Conservation (phyloP, 73 alveolate genomes). For the Blepharisma japonicum region DNA sequence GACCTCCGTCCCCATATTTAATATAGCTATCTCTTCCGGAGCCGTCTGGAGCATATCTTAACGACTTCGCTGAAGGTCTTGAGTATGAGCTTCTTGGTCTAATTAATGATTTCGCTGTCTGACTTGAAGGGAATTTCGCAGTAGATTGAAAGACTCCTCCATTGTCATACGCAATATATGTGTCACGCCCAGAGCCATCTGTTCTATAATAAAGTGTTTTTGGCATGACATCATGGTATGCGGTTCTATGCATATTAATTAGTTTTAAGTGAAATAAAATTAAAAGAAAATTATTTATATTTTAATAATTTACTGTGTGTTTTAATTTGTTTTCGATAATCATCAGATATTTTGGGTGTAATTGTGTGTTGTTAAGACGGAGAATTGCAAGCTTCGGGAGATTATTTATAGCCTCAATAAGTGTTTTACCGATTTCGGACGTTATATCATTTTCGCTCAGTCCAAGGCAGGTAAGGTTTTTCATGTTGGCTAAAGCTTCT, state of each 20-base stretch:
- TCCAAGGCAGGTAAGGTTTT: too few relatives aligned
- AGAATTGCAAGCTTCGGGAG: too few relatives aligned
- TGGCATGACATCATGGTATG: conserved; percentile 26
- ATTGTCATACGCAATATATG: conserved; percentile 48
- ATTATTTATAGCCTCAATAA: too few relatives aligned
- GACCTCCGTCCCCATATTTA: conserved; percentile 47
- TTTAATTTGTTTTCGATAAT: too few relatives aligned
- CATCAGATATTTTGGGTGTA: too few relatives aligned
- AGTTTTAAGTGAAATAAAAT: too few relatives aligned
- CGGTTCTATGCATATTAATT: conserved; percentile 6
- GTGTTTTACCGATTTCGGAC: too few relatives aligned
- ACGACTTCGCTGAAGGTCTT: conserved; percentile 34
- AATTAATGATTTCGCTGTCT: neutral
- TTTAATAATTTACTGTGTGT: too few relatives aligned
- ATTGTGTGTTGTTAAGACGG: too few relatives aligned
- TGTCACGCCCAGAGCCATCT: conserved; percentile 70
- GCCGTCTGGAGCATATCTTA: conserved; percentile 53
- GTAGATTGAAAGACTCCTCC: conserved; percentile 47
- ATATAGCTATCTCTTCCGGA: conserved; percentile 72
- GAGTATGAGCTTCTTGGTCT: conserved; percentile 17
- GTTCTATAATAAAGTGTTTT: conserved; percentile 47
- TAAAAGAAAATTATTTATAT: conserved; percentile 8
- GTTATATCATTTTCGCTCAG: too few relatives aligned
- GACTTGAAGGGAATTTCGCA: neutral
- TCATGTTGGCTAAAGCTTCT: too few relatives aligned